Evolutionary conservation across 1,284 basidiomycete species (phyloP), one percentile per base, ranked within the genome.

Genomic region (Chiua sp.): DNA sequence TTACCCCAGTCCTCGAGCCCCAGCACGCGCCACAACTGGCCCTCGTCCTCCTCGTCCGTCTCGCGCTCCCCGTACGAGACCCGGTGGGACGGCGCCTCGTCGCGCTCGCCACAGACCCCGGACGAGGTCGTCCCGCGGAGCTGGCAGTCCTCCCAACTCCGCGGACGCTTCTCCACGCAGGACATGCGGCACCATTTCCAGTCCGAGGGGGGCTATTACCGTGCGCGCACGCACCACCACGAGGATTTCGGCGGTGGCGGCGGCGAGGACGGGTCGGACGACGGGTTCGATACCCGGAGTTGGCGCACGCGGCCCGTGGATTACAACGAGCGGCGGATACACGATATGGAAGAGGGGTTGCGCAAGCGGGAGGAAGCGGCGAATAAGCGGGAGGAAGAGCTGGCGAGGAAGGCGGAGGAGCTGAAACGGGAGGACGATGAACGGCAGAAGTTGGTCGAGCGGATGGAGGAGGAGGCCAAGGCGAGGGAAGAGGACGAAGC

Each of bases 191-290:
- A 71, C 35, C 46, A 63, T 47, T 57, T 59, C 39, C 66, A 68
- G n/a, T 64, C 67, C 23, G 73, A 71, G 1, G 60, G 52, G n/a
- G 42, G 30, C 18, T 61, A 59, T 30, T 2, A 57, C 54, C 12
- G 72, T 75, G 18, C 70, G 63, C 46, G 57, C 68, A 3, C n/a
- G n/a, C n/a, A n/a, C n/a, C 72, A 72, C 39, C 68, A 37, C 35
- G 74, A 75, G 59, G 73, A 71, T 51, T 64, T 67, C n/a, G n/a
- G n/a, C n/a, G n/a, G n/a, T n/a, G n/a, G n/a, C n/a, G n/a, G n/a
- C 52, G 73, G 63, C 33, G 74, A 76, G 57, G 78, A 79, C 32
- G 71, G 72, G 49, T 74, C 71, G 28, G 74, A 75, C n/a, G 72
- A 72, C n/a, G 69, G 64, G 23, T 65, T 68, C 2, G 72, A 72